These are phyloP conservation scores for Cephaloascus fragrans DNA, from an alignment of 805 yeast genomes.

Conservation along the genomic window DNA sequence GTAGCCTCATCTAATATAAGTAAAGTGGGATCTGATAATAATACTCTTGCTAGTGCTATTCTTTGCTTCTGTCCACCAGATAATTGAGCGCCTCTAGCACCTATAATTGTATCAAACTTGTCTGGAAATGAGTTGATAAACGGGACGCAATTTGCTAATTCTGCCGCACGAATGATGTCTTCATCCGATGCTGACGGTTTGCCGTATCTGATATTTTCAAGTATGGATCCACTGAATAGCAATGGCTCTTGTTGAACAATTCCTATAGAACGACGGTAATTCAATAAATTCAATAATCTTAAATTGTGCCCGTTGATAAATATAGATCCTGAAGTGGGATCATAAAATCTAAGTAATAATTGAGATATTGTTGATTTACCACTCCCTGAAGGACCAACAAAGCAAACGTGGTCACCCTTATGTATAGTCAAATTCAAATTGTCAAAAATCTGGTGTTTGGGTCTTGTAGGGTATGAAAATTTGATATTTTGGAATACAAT, in stretches of 20 bases:
- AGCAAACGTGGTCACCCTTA: constrained; percentile 76
- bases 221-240: constrained; percentile 42
- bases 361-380: constrained; percentile 54
- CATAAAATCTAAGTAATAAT: constrained; percentile 41
- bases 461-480: constrained; percentile 81
- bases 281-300: constrained; percentile 34
- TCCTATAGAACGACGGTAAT: constrained; percentile 42
- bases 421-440: constrained; percentile 49
- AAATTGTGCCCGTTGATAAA: constrained; percentile 43
- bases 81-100: constrained; percentile 45
- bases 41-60: constrained; percentile 66
- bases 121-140: constrained; percentile 47
- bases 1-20: constrained; percentile 64
- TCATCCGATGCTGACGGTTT: constrained; percentile 25
- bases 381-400: constrained; percentile 51
- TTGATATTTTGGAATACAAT: constrained; percentile 54
- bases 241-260: constrained; percentile 58
- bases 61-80: constrained; percentile 78
- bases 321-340: constrained; percentile 37
- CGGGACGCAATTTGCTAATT: constrained; percentile 36
- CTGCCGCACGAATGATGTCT: constrained; percentile 31
- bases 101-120: constrained; percentile 49
- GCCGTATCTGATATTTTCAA: constrained; percentile 50
- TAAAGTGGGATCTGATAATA: constrained; percentile 56
- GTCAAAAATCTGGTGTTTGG: constrained; percentile 55